A percentile compares a stretch with the other conserved stretches of the same genome.
Conservation (phyloP, 768 basidiomycete genomes). For the Amanita muscaria region DNA sequence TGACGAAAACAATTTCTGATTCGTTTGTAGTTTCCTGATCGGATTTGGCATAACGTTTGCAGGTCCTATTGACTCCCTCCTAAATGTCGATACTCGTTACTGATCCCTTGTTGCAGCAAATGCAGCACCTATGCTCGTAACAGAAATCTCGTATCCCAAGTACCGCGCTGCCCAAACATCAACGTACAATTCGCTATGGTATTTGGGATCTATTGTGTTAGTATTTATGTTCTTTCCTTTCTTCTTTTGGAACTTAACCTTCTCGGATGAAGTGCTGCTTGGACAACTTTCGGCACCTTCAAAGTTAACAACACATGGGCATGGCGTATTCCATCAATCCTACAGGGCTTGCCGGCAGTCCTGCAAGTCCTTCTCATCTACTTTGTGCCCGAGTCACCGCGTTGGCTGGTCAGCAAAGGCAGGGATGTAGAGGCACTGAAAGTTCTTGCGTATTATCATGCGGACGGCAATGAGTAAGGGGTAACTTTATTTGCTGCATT, state of each 20-base stretch:
- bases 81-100: too few relatives aligned
- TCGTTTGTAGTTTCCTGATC: conserved; percentile 47
- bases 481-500: not conserved
- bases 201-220: conserved; percentile 59
- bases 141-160: conserved; percentile 65
- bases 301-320: conserved; percentile 49
- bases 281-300: conserved; percentile 70
- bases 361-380: conserved; percentile 51
- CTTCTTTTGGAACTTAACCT: not conserved
- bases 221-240: conserved; percentile 14
- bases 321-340: conserved; percentile 63
- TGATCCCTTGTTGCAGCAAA: too few relatives aligned
- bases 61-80: conserved; percentile 28
- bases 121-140: conserved; percentile 66
- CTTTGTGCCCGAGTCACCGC: conserved; percentile 65
- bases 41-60: conserved; percentile 62
- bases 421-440: conserved; percentile 38
- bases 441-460: conserved; percentile 49
- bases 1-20: too few relatives aligned
- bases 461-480: conserved; percentile 33
- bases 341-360: conserved; percentile 55
- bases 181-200: conserved; percentile 68
- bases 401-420: conserved; percentile 64
- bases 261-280: conserved; percentile 42
- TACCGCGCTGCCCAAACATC: conserved; percentile 67